Evolutionary conservation across 31 red algal genomes (phyloP), one percentile per base, ranked within the genome.

Genomic region (Asparagopsis taxiformis): DNA sequence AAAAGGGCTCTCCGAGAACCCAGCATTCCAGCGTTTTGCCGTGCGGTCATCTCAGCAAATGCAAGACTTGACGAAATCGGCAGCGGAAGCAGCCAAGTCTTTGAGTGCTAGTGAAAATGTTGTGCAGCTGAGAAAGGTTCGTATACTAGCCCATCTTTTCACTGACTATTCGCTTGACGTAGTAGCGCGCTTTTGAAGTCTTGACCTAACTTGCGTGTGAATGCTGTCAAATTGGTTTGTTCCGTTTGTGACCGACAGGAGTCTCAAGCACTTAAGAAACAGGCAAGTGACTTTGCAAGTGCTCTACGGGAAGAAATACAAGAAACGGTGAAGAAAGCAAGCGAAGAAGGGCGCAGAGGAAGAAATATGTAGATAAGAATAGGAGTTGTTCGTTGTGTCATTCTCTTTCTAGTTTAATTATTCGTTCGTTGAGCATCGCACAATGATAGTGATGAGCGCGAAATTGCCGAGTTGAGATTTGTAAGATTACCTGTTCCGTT

Each of bases 21-120:
- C 79, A 52, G 63, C 89, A 28, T 97, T 97, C 55, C 94, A 97
- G 58, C 87, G 88, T 67, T 92, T 97, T 74, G 94, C 94, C 4
- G 72, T 97, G 32, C 82, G 94, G 48, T 84, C 89, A 0, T 84
- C 82, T 60, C 79, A 88, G 53, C 66, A 86, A 41, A 71, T 74
- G 51, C 73, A 81, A 59, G 77, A 88, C 31, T 53, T 89, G 31
- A 79, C 92, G n/a, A 76, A 89, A 34, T 49, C 72, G 10, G 89
- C 89, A 8, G 23, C 79, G 28, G 80, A 92, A 3, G 80, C 79
- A 4, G 74, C 80, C 19, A 90, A 90, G 31, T 71, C n/a, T 28
- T 36, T 90, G 16, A 66, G 75, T 7, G 75, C 80, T 29, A 68
- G 60, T 24, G 74, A 90, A 57, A 88, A 31, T 57, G 49, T 79